These are phyloP conservation scores for Eucalyptus erythrocorys DNA, from an alignment of 345 rosid genomes.

Conservation along the genomic window DNA sequence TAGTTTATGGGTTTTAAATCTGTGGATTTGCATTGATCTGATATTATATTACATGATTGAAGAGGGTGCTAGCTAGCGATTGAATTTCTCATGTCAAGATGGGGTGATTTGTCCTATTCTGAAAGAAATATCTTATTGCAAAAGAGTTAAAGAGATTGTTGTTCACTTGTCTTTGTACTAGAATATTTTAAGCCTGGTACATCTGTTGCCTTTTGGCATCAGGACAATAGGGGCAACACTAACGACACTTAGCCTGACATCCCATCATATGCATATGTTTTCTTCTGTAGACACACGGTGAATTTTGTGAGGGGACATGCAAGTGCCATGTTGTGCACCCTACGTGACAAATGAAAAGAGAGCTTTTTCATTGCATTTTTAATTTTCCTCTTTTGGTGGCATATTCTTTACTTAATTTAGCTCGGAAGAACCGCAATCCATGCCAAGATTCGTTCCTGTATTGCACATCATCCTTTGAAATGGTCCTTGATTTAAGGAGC, in stretches of 20 bases:
- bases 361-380: not conserved
- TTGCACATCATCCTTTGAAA: not conserved
- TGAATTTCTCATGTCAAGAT: not conserved
- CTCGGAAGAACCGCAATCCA: not conserved
- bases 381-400: not conserved
- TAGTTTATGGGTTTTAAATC: not conserved
- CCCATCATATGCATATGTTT: not conserved
- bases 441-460: not conserved
- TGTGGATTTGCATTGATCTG: not conserved
- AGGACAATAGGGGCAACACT: not conserved
- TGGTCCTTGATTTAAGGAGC: not conserved
- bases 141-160: not conserved
- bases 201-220: not conserved
- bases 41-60: not conserved
- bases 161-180: not conserved
- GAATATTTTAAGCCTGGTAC: not conserved
- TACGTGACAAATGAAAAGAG: not conserved
- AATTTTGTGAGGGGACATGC: not conserved
- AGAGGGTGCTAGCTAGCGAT: not conserved
- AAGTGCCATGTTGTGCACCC: not conserved
- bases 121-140: not conserved
- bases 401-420: not conserved
- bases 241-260: not conserved
- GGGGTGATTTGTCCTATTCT: not conserved
- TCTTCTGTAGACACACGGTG: not conserved